Conservation (phyloP, 2,329 filamentous ascomycete genomes). For the Magnaporthiopsis rhizophila region DNA sequence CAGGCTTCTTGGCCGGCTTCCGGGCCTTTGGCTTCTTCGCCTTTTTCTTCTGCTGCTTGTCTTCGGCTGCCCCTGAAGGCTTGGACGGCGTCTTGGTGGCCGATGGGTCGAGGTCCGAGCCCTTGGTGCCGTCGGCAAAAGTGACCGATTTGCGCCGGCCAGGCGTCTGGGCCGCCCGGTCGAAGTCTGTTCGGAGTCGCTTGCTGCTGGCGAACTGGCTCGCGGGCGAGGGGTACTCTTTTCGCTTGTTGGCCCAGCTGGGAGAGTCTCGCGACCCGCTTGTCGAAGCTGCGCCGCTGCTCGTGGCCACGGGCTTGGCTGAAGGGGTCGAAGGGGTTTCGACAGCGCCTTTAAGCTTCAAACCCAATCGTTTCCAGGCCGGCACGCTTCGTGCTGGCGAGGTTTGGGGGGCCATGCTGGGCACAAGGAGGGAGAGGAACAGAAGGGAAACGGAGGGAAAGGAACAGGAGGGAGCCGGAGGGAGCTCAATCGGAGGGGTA, state of each 20-base stretch:
- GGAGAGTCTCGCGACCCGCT: background rate
- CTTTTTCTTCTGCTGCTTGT: conserved; percentile 25
- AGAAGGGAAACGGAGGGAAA: background rate
- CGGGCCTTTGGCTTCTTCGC: conserved; percentile 22
- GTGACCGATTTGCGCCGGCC: conserved; percentile 38
- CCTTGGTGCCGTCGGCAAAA: conserved; percentile 36
- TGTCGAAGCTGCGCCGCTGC: conserved; percentile 24
- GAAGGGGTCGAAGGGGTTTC: conserved; percentile 9
- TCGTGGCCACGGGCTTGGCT: conserved; percentile 20
- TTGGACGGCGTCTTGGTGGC: conserved; percentile 13
- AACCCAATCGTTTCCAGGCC: conserved; percentile 55
- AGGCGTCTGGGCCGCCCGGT: conserved; percentile 14
- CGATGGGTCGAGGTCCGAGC: conserved; percentile 10
- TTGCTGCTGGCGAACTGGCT: conserved; percentile 21
- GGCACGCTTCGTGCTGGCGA: conserved; percentile 41
- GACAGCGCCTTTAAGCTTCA: conserved; percentile 45
- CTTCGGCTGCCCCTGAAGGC: conserved; percentile 14
- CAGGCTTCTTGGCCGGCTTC: conserved; percentile 27
- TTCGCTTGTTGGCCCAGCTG: conserved; percentile 13
- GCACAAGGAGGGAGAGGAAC: background rate
- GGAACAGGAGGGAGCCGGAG: background rate
- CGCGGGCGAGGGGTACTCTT: conserved; percentile 10
- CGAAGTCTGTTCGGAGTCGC: conserved; percentile 20
- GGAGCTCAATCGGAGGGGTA: conserved; percentile 9
- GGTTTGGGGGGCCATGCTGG: conserved; percentile 25